Percentiles rank a stretch among this genome's conserved stretches.
phyloP scores from a whole-genome alignment of 148 eudicot genomes.

The Persicaria tinctoria region DNA sequence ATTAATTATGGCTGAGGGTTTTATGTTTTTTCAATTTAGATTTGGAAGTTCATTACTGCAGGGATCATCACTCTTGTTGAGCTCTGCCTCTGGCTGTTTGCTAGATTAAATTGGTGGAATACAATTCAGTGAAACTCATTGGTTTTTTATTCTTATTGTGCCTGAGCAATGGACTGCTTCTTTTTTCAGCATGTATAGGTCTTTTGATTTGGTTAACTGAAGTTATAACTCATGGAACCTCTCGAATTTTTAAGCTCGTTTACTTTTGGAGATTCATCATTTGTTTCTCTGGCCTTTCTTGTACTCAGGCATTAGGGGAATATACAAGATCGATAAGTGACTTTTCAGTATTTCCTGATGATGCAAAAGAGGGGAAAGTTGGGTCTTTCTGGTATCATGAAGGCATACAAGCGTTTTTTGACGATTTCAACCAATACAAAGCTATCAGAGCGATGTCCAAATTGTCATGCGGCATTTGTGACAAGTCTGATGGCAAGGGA shows the following conservation, averaged over 20 bases:
- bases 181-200: neutral
- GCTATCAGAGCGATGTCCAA: constrained; percentile 88
- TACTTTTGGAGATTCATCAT: neutral
- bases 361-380: constrained; percentile 60
- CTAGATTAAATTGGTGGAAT: too few relatives aligned
- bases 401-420: constrained; percentile 68
- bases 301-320: constrained; percentile 69
- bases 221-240: neutral
- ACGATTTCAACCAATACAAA: constrained; percentile 77
- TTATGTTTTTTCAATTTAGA: too few relatives aligned
- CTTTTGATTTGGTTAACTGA: neutral
- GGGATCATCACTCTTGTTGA: too few relatives aligned
- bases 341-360: constrained; percentile 61
- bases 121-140: too few relatives aligned
- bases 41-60: too few relatives aligned
- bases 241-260: neutral
- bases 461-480: constrained; percentile 80
- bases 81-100: too few relatives aligned
- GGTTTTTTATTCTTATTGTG: too few relatives aligned
- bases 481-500: constrained; percentile 45
- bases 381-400: constrained; percentile 84
- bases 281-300: neutral
- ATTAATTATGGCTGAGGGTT: neutral
- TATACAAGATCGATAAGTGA: constrained; percentile 57
- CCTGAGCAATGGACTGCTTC: too few relatives aligned